Percentiles rank a stretch among this genome's conserved stretches.
Conservation (phyloP, 2,329 filamentous ascomycete genomes). For the Botrytis cinerea region DNA sequence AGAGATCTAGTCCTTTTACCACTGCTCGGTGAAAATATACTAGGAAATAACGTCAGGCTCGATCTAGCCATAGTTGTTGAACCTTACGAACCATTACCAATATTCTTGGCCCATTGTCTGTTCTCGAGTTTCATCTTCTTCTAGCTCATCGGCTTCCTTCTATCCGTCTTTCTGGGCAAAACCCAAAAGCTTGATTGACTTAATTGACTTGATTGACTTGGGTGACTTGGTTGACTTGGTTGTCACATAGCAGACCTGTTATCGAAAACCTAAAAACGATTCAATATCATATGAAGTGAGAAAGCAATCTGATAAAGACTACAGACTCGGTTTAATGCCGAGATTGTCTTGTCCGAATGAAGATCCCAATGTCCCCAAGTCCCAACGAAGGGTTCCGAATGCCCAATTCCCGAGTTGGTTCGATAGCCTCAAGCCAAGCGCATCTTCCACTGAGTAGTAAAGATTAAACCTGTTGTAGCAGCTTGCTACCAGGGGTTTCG, state of each 20-base stretch:
- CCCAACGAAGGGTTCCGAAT: background rate
- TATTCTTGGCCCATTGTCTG: background rate
- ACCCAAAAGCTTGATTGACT: background rate
- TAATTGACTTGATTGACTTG: background rate
- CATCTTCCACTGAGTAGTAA: background rate
- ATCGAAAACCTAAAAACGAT: background rate
- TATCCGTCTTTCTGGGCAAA: conserved; percentile 4
- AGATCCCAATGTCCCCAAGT: background rate
- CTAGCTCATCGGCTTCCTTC: background rate
- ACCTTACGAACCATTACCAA: conserved; percentile 8
- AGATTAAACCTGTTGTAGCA: background rate
- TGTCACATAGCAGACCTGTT: background rate
- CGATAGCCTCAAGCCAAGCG: background rate
- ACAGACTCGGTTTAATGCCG: background rate
- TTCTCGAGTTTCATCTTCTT: conserved; percentile 21
- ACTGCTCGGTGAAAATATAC: no score
- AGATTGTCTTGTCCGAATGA: background rate
- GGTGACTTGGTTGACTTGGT: background rate
- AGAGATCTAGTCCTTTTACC: background rate
- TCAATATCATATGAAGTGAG: background rate
- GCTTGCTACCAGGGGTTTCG: background rate
- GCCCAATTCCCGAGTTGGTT: background rate
- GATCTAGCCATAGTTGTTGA: conserved; percentile 12
- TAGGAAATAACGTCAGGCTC: background rate
- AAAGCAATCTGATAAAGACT: background rate